phyloP scores from a whole-genome alignment of 371 early-diverging fungal species.

The Smittium culicis region DNA sequence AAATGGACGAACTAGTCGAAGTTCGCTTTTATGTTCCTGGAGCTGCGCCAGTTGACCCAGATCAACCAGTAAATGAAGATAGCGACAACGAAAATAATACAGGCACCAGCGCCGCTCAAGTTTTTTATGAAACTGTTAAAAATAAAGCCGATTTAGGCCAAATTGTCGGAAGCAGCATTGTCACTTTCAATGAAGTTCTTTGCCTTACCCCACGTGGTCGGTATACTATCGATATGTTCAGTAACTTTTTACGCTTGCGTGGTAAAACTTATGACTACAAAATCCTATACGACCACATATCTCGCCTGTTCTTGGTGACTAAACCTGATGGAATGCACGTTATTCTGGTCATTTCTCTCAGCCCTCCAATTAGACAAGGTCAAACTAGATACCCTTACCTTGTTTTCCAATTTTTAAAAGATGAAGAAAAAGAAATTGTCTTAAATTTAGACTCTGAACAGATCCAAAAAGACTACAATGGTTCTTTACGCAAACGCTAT shows the following conservation, averaged over 20 bases:
- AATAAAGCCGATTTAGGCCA: slow-evolving; percentile 75
- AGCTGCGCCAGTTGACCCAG: slow-evolving; percentile 43
- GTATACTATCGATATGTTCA: slow-evolving; percentile 89
- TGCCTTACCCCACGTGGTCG: slow-evolving; percentile 79
- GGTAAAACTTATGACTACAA: slow-evolving; percentile 97
- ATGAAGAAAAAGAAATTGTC: slow-evolving; percentile 75
- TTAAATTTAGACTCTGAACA: slow-evolving; percentile 66
- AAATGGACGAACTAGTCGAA: slow-evolving; percentile 74
- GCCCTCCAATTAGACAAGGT: slow-evolving; percentile 96
- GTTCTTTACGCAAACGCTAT: slow-evolving; percentile 69
- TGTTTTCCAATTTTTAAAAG: slow-evolving; percentile 87
- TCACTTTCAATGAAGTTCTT: slow-evolving; percentile 73
- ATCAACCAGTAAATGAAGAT: slow-evolving; percentile 34
- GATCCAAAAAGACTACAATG: slow-evolving; percentile 52
- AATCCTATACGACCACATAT: slow-evolving; percentile 72
- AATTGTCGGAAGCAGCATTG: slow-evolving; percentile 75
- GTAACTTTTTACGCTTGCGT: slow-evolving; percentile 79
- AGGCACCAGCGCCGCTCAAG: slow-evolving; percentile 25
- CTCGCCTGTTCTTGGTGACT: slow-evolving; percentile 69
- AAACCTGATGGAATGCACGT: slow-evolving; percentile 89
- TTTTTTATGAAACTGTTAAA: slow-evolving; percentile 86
- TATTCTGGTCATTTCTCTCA: slow-evolving; percentile 83
- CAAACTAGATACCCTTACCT: slow-evolving; percentile 96
- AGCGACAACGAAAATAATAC: slow-evolving; percentile 41
- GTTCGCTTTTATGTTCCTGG: slow-evolving; percentile 90